Base-by-base conservation (phyloP, 2,329 filamentous ascomycete species). In the Penicillium sp. region DNA sequence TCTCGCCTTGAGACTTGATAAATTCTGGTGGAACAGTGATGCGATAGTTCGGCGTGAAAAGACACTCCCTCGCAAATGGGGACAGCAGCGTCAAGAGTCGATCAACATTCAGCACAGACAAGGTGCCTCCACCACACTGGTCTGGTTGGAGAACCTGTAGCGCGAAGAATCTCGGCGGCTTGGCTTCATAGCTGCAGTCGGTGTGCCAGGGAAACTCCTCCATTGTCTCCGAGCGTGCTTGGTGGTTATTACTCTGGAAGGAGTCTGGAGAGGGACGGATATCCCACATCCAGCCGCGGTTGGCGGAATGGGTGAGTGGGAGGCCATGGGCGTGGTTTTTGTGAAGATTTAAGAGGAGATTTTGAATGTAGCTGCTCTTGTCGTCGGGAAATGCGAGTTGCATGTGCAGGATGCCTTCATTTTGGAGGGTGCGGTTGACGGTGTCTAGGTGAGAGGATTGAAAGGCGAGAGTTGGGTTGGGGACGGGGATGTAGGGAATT, bases 141-240 rank as follows among this genome's bases (percentile, higher is more conserved):
- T 78, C 75, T 21, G 71, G 68, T 16, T 71, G 73, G 0, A 78
- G 66, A 0, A 77, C 73, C 21, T 78, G 75, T 0, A 78, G 67
- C 0, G 74, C 75, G 47, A 78, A 77, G 38, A 68, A 77, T 3
- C 70, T 50, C 3, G 75, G 74, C 0, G 71, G 63, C 0, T 55
- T 53, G 1, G 67, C 51, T 45, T 77, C 75, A 48, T 77, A 77
- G 55, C 72, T 75, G 60, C 75, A 77, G 36, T 77, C 75, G 0
- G 73, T 78, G 45, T 77, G 75, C 75, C 75, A 78, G 0, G 74
- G 69, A 29, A 78, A 78, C 1, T 72, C 61, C 0, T 68, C 53
- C 73, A 75, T 76, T 1, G 75, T 78, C 54, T 78, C 75, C 0
- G 72, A 75, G 0, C 75, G 65, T 0, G 75, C 75, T 22, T 70